These are phyloP conservation scores for Linderniella brevidens DNA, from an alignment of 257 asterid species.

Conservation along the genomic window DNA sequence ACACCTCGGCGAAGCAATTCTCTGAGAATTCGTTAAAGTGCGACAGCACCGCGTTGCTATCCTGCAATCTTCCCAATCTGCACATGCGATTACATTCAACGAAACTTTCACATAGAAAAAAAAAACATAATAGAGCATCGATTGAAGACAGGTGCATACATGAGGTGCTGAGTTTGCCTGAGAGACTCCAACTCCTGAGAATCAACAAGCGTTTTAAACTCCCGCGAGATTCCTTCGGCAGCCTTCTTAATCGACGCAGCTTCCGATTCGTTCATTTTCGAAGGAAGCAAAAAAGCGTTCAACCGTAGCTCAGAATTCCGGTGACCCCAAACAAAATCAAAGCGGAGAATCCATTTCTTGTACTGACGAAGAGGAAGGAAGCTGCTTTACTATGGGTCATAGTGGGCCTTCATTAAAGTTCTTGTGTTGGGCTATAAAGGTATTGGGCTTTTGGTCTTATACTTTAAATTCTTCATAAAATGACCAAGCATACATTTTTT, in stretches of 20 bases:
- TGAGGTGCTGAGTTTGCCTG: constrained; percentile 63
- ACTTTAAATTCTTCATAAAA: no score
- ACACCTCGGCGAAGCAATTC: constrained; percentile 24
- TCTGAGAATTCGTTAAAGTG: constrained; percentile 83
- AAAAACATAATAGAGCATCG: background rate
- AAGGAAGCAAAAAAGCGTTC: no score
- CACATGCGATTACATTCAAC: background rate
- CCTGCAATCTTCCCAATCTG: constrained; percentile 93
- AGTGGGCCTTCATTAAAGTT: no score
- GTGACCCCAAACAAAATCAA: no score
- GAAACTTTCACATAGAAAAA: background rate
- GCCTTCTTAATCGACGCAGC: constrained; percentile 30
- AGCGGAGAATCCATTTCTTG: no score
- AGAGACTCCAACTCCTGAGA: constrained; percentile 49
- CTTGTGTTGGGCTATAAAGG: no score
- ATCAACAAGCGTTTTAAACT: constrained; percentile 51
- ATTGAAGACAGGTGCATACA: constrained; percentile 19
- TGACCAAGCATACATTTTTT: no score
- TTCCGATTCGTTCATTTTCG: constrained; percentile 32
- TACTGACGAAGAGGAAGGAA: no score
- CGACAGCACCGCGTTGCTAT: constrained; percentile 86
- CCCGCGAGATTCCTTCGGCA: constrained; percentile 43
- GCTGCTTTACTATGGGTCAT: no score
- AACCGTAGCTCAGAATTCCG: no score
- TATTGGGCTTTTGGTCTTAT: no score